phyloP scores from a whole-genome alignment of 495 filamentous ascomycete species.

The Bathelium albidoporum region DNA sequence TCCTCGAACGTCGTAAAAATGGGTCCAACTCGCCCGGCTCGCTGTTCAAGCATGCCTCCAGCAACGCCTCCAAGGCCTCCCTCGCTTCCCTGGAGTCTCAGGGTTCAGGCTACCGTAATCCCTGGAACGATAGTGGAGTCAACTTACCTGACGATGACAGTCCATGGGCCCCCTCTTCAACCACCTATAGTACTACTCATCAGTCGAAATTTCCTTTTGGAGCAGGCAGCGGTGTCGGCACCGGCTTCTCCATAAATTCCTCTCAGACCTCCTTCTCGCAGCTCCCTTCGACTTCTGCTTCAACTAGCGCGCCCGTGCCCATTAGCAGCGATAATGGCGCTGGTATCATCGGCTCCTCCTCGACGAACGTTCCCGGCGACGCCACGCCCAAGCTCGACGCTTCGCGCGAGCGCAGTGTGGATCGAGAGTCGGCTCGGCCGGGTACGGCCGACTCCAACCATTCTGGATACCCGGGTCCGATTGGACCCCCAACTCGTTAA shows the following conservation, averaged over 20 bases:
- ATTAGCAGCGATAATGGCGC: conserved; percentile 10
- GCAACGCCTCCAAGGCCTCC: conserved; percentile 88
- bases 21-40: conserved; percentile 71
- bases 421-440: conserved; percentile 6
- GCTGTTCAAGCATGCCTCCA: conserved; percentile 87
- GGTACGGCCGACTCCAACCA: conserved; percentile 16
- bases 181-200: conserved; percentile 15
- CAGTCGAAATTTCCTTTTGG: conserved; percentile 55
- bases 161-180: conserved; percentile 40
- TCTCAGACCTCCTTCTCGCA: conserved; percentile 1
- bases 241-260: conserved; percentile 2
- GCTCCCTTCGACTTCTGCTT: conserved; percentile 1
- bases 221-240: conserved; percentile 43
- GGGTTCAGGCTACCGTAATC: conserved; percentile 85
- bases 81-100: conserved; percentile 88
- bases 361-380: conserved; percentile 44
- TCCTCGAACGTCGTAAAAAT: conserved; percentile 86
- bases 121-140: conserved; percentile 93
- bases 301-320: conserved; percentile 5
- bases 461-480: conserved; percentile 38
- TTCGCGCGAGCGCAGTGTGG: conserved; percentile 4
- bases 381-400: conserved; percentile 65
- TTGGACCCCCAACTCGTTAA: conserved; percentile 31
- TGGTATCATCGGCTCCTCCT: background rate
- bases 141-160: conserved; percentile 79